Evolutionary conservation across 805 yeast species (phyloP).

Genomic region (Torulaspora franciscae): DNA sequence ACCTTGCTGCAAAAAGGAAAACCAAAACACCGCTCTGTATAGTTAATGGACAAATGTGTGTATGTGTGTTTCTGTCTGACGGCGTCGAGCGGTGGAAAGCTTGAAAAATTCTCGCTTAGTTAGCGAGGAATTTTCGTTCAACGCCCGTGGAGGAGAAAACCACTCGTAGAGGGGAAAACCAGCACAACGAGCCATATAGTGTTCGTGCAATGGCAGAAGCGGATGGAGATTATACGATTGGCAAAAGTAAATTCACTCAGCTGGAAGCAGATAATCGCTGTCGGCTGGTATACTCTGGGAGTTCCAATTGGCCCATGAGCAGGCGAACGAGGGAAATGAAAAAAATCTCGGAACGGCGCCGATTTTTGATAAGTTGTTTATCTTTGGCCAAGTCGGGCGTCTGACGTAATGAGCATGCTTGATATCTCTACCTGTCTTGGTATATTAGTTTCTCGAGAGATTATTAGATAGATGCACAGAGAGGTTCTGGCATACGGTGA

Average conservation of each 20-base stretch:
- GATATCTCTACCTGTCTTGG: neutral
- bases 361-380: constrained; percentile 1
- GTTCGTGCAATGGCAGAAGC: too few species aligned
- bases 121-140: neutral
- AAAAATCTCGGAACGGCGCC: constrained; percentile 6
- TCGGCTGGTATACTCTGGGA: neutral
- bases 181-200: too few species aligned
- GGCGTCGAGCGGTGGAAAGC: neutral
- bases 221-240: too few species aligned
- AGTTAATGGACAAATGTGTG: neutral
- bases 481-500: neutral
- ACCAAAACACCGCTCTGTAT: constrained; percentile 1
- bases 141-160: neutral
- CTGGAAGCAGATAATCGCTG: neutral
- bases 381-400: constrained; percentile 2
- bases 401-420: constrained; percentile 1
- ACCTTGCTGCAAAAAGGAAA: constrained; percentile 6
- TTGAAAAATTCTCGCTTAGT: neutral
- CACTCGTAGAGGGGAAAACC: neutral
- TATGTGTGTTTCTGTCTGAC: neutral
- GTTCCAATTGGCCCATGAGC: neutral
- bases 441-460: constrained; percentile 1
- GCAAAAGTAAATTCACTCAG: constrained; percentile 1
- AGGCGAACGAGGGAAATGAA: neutral
- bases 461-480: neutral